These are phyloP conservation scores for Fusarium bactridioides DNA, from an alignment of 2,329 filamentous ascomycete genomes.

Conservation along the genomic window DNA sequence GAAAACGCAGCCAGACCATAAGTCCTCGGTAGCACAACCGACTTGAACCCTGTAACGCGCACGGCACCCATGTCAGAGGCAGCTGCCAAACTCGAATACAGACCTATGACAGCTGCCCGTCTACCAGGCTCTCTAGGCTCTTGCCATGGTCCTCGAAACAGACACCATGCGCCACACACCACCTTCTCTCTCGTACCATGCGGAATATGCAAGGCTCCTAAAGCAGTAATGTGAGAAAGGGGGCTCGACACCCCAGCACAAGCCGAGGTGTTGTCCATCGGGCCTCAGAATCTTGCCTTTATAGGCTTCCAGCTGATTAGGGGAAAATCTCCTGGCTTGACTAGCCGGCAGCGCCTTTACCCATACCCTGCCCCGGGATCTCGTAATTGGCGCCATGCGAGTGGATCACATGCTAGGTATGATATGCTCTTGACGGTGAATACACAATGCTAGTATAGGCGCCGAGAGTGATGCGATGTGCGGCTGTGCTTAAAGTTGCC, in stretches of 20 bases:
- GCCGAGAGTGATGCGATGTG: conserved; percentile 1
- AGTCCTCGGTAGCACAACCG: conserved; percentile 23
- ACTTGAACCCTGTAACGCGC: conserved; percentile 9
- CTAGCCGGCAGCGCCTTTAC: conserved; percentile 2
- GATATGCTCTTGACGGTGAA: neutral
- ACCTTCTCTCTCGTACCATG: conserved; percentile 36
- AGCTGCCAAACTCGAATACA: neutral
- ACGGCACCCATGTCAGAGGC: neutral
- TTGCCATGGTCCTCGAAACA: conserved; percentile 1
- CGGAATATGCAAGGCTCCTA: conserved; percentile 36
- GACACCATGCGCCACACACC: conserved; percentile 27
- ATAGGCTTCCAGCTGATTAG: neutral
- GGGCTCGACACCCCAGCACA: conserved; percentile 27
- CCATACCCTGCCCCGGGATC: conserved; percentile 10
- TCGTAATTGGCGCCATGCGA: conserved; percentile 36
- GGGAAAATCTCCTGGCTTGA: neutral
- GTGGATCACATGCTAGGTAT: conserved; percentile 37
- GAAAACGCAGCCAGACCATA: neutral
- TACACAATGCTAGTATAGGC: conserved; percentile 6
- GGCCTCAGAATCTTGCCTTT: conserved; percentile 10
- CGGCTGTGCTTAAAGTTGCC: neutral
- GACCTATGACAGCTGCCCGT: neutral
- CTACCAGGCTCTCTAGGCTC: conserved; percentile 7
- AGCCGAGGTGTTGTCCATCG: conserved; percentile 16
- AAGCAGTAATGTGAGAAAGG: conserved; percentile 32